A percentile compares a stretch with the other conserved stretches of the same genome.
phyloP scores from a whole-genome alignment of 202 grass and related monocot species.

The Bolboschoenoplectus hybrid region DNA sequence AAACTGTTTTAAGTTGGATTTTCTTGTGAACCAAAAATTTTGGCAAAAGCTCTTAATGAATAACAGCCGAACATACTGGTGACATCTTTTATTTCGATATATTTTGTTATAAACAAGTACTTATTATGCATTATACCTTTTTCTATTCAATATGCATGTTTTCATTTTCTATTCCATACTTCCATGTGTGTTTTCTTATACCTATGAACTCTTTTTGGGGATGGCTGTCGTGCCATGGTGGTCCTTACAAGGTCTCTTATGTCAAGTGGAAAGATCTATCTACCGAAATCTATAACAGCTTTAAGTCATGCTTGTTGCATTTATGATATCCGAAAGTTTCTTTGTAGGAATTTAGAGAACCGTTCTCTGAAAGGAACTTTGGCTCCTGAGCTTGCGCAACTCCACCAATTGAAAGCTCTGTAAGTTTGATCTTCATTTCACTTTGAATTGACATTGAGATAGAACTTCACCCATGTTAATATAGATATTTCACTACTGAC shows the following conservation, averaged over 20 bases:
- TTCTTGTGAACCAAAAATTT: no score
- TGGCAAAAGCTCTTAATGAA: no score
- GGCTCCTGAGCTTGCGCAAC: conserved; percentile 65
- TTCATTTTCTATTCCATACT: no score
- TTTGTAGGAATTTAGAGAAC: conserved; percentile 76
- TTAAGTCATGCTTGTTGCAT: not conserved
- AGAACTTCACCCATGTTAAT: not conserved
- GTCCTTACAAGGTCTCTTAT: not conserved
- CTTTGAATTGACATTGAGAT: not conserved
- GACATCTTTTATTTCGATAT: no score
- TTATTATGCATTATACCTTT: no score
- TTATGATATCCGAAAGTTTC: conserved; percentile 36
- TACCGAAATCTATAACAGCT: not conserved
- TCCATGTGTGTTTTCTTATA: no score
- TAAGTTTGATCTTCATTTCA: conserved; percentile 54
- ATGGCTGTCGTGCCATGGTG: not conserved
- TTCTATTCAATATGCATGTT: no score
- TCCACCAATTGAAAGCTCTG: conserved; percentile 83
- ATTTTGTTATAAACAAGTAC: no score
- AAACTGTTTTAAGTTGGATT: no score
- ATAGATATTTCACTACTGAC: no score
- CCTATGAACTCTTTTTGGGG: no score
- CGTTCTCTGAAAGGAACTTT: conserved; percentile 75
- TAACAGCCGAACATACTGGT: no score
- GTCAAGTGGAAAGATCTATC: not conserved